phyloP scores from a whole-genome alignment of 768 basidiomycete species.

The Serendipita indica region DNA sequence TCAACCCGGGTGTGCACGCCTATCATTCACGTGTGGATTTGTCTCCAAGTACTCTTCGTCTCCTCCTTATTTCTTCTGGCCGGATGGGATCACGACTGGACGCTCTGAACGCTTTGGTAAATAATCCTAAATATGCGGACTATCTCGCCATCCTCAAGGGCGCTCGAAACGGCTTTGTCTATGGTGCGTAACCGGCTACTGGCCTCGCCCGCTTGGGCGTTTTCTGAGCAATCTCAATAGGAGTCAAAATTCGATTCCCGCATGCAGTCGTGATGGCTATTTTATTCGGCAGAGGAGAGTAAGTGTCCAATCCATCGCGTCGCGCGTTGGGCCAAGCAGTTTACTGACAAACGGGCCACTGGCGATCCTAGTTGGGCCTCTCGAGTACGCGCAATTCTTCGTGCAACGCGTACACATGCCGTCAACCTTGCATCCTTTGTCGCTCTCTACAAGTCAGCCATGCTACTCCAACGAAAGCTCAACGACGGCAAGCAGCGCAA shows the following conservation, averaged over 20 bases:
- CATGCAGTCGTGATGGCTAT: conserved; percentile 96
- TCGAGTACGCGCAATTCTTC: conserved; percentile 54
- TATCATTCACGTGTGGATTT: no score
- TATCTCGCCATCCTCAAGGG: conserved; percentile 89
- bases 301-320: conserved; percentile 24
- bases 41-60: no score
- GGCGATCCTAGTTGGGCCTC: conserved; percentile 43
- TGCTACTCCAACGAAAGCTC: conserved; percentile 66
- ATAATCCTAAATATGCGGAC: conserved; percentile 68
- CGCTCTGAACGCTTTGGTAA: conserved; percentile 13
- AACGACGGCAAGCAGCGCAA: conserved; percentile 72
- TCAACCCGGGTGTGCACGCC: no score
- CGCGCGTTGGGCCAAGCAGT: conserved; percentile 7
- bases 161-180: conserved; percentile 78
- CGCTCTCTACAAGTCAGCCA: conserved; percentile 72
- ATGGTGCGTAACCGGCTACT: conserved; percentile 30
- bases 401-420: conserved; percentile 81
- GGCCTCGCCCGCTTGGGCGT: neutral
- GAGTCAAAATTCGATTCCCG: conserved; percentile 78
- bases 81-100: neutral
- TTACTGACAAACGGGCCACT: conserved; percentile 6
- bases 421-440: conserved; percentile 90
- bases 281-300: conserved; percentile 86
- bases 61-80: no score
- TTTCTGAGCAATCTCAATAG: conserved; percentile 9